phyloP scores from a whole-genome alignment of 192 early-diverging fungal species.

The Coemansia sp. region DNA sequence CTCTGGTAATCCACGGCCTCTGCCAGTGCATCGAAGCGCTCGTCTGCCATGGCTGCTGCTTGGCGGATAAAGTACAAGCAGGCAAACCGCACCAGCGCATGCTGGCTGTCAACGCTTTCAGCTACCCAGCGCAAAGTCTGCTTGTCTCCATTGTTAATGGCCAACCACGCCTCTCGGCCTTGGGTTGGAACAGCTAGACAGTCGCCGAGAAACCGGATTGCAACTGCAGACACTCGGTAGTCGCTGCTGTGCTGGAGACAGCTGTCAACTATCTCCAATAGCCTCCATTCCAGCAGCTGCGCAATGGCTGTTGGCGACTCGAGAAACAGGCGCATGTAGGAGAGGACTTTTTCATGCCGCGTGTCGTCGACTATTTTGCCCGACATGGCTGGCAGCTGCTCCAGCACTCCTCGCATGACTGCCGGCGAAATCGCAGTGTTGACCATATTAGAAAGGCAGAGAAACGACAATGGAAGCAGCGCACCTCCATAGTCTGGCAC shows the following conservation, averaged over 20 bases:
- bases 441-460: constrained; percentile 8
- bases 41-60: constrained; percentile 7
- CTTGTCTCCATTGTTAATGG: neutral
- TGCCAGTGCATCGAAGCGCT: neutral
- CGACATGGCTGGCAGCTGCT: constrained; percentile 67
- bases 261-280: neutral
- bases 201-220: constrained; percentile 45
- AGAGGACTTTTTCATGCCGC: constrained; percentile 75
- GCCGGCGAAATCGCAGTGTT: constrained; percentile 42
- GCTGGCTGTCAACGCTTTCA: constrained; percentile 30
- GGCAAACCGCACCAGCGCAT: constrained; percentile 41
- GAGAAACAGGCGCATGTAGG: constrained; percentile 59
- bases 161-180: neutral
- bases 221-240: constrained; percentile 38
- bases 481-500: neutral
- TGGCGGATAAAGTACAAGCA: constrained; percentile 37
- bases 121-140: constrained; percentile 18
- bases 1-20: constrained; percentile 16
- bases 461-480: neutral
- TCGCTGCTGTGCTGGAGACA: constrained; percentile 33
- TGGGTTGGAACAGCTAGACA: neutral
- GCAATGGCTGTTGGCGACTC: neutral
- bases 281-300: constrained; percentile 27
- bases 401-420: constrained; percentile 57
- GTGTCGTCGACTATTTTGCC: constrained; percentile 75